A percentile compares a stretch with the other conserved stretches of the same genome.
Evolutionary conservation across 164 flowering plant genomes (phyloP).

Genomic region (Akebia trifoliata): DNA sequence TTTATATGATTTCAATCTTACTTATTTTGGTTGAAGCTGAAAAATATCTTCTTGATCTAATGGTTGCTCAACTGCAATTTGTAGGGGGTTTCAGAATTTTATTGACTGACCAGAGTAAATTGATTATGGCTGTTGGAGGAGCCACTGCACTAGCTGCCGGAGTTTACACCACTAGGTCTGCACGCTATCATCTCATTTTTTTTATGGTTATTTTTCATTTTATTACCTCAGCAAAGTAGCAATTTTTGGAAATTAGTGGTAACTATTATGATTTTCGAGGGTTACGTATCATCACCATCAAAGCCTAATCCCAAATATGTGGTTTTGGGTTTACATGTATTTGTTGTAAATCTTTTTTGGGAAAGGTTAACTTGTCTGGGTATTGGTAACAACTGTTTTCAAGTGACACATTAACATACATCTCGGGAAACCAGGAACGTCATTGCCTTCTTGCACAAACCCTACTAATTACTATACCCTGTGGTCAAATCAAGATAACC

Average conservation of each 20-base stretch:
- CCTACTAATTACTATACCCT: too few species aligned
- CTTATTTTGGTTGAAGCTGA: not conserved
- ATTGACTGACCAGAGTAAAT: conserved; percentile 71
- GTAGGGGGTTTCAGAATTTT: conserved; percentile 74
- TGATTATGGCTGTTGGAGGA: conserved; percentile 90
- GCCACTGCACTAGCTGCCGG: conserved; percentile 98
- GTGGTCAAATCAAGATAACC: too few species aligned
- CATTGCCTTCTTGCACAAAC: too few species aligned
- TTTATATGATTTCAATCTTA: not conserved
- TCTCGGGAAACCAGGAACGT: too few species aligned
- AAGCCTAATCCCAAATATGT: too few species aligned
- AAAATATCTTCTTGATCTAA: not conserved
- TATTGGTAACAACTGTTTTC: too few species aligned
- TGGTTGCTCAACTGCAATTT: conserved; percentile 14
- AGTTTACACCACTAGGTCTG: conserved; percentile 86
- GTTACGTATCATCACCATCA: too few species aligned
- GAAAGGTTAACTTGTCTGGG: not conserved
- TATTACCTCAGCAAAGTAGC: too few species aligned
- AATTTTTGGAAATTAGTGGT: too few species aligned
- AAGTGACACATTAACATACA: too few species aligned
- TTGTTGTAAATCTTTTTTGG: not conserved
- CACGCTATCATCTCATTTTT: conserved; percentile 5
- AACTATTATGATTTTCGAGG: too few species aligned
- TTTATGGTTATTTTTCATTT: not conserved
- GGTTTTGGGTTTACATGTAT: not conserved